A percentile compares a stretch with the other conserved stretches of the same genome.
Evolutionary conservation across 2,329 filamentous ascomycete genomes (phyloP).

Genomic region (Epichloe sylvatica): DNA sequence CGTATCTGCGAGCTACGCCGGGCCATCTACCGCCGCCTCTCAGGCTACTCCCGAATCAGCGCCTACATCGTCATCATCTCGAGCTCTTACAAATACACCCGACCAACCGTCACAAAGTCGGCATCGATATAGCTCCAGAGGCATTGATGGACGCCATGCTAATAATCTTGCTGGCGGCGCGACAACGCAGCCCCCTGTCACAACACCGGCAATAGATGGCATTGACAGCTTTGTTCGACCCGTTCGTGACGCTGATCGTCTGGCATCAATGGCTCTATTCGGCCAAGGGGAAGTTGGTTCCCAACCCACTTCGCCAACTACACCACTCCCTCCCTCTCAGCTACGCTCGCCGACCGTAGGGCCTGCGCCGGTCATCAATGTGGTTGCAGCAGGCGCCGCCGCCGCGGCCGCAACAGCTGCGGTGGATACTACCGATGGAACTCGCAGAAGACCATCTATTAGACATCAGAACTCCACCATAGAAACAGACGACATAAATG

Average conservation of each 20-base stretch:
- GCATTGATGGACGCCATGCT: slow-evolving; percentile 35
- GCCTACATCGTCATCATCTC: slow-evolving; percentile 9
- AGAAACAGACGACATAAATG: slow-evolving; percentile 74
- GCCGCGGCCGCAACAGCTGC: slow-evolving; percentile 32
- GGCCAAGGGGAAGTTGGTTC: slow-evolving; percentile 56
- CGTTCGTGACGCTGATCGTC: slow-evolving; percentile 66
- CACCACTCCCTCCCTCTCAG: slow-evolving; percentile 59
- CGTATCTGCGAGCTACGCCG: slow-evolving; percentile 30
- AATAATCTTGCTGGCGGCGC: slow-evolving; percentile 37
- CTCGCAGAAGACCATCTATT: slow-evolving; percentile 66
- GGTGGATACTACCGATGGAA: slow-evolving; percentile 34
- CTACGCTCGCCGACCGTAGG: slow-evolving; percentile 38
- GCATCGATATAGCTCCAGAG: slow-evolving; percentile 36
- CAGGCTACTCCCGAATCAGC: slow-evolving; percentile 14
- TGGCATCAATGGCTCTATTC: slow-evolving; percentile 67
- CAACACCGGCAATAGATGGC: slow-evolving; percentile 53
- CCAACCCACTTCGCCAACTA: slow-evolving; percentile 86
- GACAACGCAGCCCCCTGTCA: slow-evolving; percentile 47
- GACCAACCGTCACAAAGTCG: slow-evolving; percentile 21
- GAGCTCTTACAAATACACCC: slow-evolving; percentile 5
- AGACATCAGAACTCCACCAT: slow-evolving; percentile 83
- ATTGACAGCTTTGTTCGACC: slow-evolving; percentile 65
- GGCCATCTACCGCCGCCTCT: slow-evolving; percentile 20
- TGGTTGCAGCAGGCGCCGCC: slow-evolving; percentile 29
- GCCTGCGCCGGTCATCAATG: slow-evolving; percentile 31